Base-by-base conservation (phyloP, 2,329 filamentous ascomycete genomes). In the Fusarium begoniae region DNA sequence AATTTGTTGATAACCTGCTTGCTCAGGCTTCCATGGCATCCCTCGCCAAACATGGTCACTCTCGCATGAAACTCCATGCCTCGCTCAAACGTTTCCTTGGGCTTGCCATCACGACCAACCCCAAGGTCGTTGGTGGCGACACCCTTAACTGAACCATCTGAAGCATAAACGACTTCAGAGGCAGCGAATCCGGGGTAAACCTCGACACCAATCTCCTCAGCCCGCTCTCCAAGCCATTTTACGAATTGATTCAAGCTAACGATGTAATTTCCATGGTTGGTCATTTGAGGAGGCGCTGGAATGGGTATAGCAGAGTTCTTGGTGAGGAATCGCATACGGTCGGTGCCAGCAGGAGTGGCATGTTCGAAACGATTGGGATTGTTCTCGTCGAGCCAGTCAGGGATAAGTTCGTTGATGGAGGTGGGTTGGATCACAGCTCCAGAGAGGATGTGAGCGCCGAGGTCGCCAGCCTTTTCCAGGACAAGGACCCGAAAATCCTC, bases 41-140 rank as follows among this genome's bases (percentile, higher is more conserved):
- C 96, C 85, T 99, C 96, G 18, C 90, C 96, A 67, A 99, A 95
- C 63, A 99, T 87, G 43, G 96, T 99, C 56, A 96, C 92, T 66
- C 93, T 89, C 12, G 96, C 96, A 80, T 98, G 95, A 81, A 99
- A 99, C 84, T 98, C 96, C 96, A 99, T 99, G 69, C 96, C 96
- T 70, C 96, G 90, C 87, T 98, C 95, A 79, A 98, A 99, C 12
- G 88, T 92, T 63, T 96, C 93, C 85, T 97, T 98, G 41, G 95
- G 90, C 82, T 92, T 93, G 44, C 96, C 96, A 78, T 93, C 89
- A 62, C 95, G 89, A 15, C 89, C 91, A 68, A 99, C 90, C 44
- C 96, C 96, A 28, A 98, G 86, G 80, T 99, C 96, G 80, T 98
- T 98, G 53, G 96, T 99, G 24, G 96, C 96, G 45, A 99, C 96